These are phyloP conservation scores for Boletus reticulatus DNA, from an alignment of 768 basidiomycete species.

Conservation along the genomic window DNA sequence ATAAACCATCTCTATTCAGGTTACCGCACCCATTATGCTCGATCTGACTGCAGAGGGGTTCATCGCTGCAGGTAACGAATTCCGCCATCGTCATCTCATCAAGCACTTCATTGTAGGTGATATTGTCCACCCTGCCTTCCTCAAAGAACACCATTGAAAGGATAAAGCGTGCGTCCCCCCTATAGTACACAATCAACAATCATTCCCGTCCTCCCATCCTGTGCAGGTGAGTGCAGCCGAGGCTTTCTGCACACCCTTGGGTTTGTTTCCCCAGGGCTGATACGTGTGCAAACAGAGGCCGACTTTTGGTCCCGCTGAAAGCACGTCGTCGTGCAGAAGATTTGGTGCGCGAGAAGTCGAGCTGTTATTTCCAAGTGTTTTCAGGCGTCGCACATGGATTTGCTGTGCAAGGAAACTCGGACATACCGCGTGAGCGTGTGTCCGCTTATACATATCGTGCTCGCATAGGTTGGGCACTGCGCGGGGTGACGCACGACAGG, in stretches of 20 bases:
- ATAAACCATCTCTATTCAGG: slow-evolving; percentile 28
- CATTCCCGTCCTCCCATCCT: slow-evolving; percentile 21
- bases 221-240: slow-evolving; percentile 14
- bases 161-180: slow-evolving; percentile 38
- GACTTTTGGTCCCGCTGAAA: slow-evolving; percentile 49
- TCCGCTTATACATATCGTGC: neutral
- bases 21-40: slow-evolving; percentile 53
- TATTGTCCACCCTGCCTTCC: slow-evolving; percentile 50
- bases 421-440: slow-evolving; percentile 21
- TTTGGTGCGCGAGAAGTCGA: slow-evolving; percentile 43
- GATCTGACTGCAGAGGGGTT: slow-evolving; percentile 37
- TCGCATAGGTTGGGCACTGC: slow-evolving; percentile 51
- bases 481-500: neutral
- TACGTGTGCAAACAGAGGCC: slow-evolving; percentile 34
- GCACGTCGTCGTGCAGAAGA: slow-evolving; percentile 55
- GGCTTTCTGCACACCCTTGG: neutral
- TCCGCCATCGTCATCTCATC: too few species aligned
- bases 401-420: slow-evolving; percentile 13
- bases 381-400: slow-evolving; percentile 36
- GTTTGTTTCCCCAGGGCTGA: too few species aligned
- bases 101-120: slow-evolving; percentile 32
- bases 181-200: neutral
- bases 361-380: slow-evolving; percentile 57
- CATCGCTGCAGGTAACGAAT: too few species aligned
- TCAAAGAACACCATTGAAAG: slow-evolving; percentile 53